phyloP scores from a whole-genome alignment of 169 alveolate genomes.

The Plasmodium cynomolgi region DNA sequence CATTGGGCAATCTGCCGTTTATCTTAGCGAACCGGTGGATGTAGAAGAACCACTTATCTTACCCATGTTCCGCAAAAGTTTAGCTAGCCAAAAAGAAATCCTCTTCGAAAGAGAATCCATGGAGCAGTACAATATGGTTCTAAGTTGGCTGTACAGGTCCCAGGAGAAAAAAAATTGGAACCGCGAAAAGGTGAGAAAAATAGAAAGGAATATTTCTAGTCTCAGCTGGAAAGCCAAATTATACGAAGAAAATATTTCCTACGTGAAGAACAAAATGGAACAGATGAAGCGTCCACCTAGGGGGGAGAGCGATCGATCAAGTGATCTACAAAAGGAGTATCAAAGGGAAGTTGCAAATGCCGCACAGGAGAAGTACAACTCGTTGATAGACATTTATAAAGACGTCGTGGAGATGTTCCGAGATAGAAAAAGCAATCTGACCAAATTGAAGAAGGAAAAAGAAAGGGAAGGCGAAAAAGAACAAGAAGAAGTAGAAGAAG shows the following conservation, averaged over 20 bases:
- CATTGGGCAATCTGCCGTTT: not conserved
- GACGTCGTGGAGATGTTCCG: not conserved
- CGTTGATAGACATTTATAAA: slow-evolving; percentile 13
- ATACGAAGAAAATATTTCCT: slow-evolving; percentile 25
- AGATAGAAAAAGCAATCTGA: not conserved
- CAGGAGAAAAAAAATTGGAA: not conserved
- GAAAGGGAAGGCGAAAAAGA: slow-evolving; percentile 8
- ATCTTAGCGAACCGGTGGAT: not conserved
- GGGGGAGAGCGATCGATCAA: not conserved
- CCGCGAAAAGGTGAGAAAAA: slow-evolving; percentile 2
- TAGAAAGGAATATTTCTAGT: slow-evolving; percentile 6
- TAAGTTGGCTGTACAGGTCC: not conserved
- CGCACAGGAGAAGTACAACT: not conserved
- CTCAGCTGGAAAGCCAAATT: not conserved
- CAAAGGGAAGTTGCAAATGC: not conserved
- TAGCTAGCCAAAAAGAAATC: not conserved
- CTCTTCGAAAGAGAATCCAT: slow-evolving; percentile 16
- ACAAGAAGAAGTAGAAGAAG: not conserved
- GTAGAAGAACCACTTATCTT: not conserved
- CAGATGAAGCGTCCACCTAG: not conserved
- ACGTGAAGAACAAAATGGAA: not conserved
- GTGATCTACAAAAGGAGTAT: not conserved
- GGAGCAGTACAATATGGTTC: not conserved
- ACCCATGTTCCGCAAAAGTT: not conserved
- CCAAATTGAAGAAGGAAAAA: not conserved